Conservation (phyloP, 2,329 filamentous ascomycete genomes). For the Stachybotrys chlorohalonatus region DNA sequence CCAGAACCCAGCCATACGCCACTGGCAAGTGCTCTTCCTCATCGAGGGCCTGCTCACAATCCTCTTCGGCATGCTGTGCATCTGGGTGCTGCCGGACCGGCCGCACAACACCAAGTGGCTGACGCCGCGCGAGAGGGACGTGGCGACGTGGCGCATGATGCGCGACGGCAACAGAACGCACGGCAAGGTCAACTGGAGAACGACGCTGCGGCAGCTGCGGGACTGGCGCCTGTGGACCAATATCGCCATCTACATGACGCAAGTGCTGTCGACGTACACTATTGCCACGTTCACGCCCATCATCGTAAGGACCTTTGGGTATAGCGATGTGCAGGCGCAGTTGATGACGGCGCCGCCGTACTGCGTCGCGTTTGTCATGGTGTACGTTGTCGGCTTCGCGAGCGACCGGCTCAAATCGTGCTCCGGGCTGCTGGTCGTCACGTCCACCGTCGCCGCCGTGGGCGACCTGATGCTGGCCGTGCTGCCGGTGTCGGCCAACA, state of each 20-base stretch:
- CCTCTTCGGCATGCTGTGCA: constrained; percentile 18
- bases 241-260: constrained; percentile 21
- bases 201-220: constrained; percentile 17
- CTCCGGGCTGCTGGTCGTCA: constrained; percentile 1
- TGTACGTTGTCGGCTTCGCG: constrained; percentile 5
- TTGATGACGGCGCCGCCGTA: constrained; percentile 10
- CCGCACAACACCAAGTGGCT: constrained; percentile 7
- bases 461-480: not conserved
- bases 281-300: constrained; percentile 11
- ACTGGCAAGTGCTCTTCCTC: constrained; percentile 56
- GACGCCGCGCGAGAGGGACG: constrained; percentile 8
- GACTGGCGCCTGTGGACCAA: constrained; percentile 27
- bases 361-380: constrained; percentile 7
- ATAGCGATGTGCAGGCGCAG: constrained; percentile 8
- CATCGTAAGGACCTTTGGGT: constrained; percentile 11
- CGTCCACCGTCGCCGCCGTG: constrained; percentile 2
- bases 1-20: not conserved
- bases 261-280: not conserved
- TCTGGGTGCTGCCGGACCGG: constrained; percentile 14
- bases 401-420: constrained; percentile 8
- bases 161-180: constrained; percentile 2
- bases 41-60: constrained; percentile 32
- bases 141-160: constrained; percentile 3
- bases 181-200: constrained; percentile 10
- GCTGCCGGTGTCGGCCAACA: not conserved